Percentiles rank a stretch among this genome's conserved stretches.
These are phyloP conservation scores for Cicer bijugum DNA, from an alignment of 306 rosid species.

Conservation along the genomic window DNA sequence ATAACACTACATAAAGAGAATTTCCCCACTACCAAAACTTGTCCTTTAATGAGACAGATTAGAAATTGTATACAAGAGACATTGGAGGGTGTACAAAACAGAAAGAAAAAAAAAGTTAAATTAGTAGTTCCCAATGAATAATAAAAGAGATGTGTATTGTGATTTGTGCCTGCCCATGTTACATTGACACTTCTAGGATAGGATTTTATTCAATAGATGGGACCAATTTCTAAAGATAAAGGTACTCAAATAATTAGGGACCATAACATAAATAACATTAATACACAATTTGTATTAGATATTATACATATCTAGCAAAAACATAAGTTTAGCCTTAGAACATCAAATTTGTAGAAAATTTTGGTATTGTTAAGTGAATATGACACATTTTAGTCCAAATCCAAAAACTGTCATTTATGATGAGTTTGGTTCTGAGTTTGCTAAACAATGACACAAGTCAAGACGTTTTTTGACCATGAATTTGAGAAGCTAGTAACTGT, in stretches of 20 bases:
- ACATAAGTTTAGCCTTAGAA: slow-evolving; percentile 27
- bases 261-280: slow-evolving; percentile 32
- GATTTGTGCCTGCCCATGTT: slow-evolving; percentile 51
- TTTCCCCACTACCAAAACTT: slow-evolving; percentile 12
- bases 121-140: slow-evolving; percentile 29
- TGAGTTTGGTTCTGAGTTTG: no score
- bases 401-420: background rate
- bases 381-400: slow-evolving; percentile 8
- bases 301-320: background rate
- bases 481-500: no score
- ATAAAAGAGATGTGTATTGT: slow-evolving; percentile 2
- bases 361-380: slow-evolving; percentile 5
- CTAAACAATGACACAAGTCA: no score
- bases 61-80: slow-evolving; percentile 18
- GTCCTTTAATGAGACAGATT: slow-evolving; percentile 10
- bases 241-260: slow-evolving; percentile 30
- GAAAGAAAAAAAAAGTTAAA: slow-evolving; percentile 42
- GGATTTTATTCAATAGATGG: slow-evolving; percentile 42
- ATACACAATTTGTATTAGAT: slow-evolving; percentile 18
- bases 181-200: slow-evolving; percentile 44
- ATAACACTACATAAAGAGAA: background rate
- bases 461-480: no score
- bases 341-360: background rate
- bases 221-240: slow-evolving; percentile 39
- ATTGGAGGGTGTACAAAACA: slow-evolving; percentile 35